phyloP scores from a whole-genome alignment of 129 eudicot genomes.

The Mikania micrantha region DNA sequence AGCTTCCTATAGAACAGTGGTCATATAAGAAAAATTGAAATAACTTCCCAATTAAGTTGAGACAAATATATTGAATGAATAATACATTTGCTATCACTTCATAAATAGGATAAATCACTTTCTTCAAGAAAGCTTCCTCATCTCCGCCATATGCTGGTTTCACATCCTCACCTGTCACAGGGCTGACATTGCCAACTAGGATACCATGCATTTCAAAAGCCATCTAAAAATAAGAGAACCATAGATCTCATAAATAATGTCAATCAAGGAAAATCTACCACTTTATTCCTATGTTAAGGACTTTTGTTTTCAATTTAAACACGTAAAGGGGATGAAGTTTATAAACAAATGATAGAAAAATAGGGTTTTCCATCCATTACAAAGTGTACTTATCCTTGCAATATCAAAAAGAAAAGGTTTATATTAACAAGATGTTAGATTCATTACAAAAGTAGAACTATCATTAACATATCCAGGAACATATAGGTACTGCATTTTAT shows the following conservation, averaged over 20 bases:
- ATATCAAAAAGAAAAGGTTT: no score
- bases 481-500: no score
- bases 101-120: conserved; percentile 84
- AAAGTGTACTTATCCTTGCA: no score
- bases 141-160: conserved; percentile 95
- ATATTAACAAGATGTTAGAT: no score
- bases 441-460: no score
- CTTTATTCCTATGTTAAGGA: no score
- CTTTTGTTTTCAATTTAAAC: no score
- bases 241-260: neutral
- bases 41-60: neutral
- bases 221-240: conserved; percentile 40
- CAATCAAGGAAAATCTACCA: neutral
- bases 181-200: no score
- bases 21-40: conserved; percentile 28
- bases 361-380: no score
- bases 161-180: conserved; percentile 83
- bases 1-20: no score
- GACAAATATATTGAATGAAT: neutral
- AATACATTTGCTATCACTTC: conserved; percentile 74
- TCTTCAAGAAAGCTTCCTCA: conserved; percentile 69
- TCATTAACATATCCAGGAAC: neutral
- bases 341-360: no score
- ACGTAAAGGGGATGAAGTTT: no score
- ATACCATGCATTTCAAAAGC: conserved; percentile 84